Evolutionary conservation across 306 rosid genomes (phyloP).

Genomic region (Quercus gilva): DNA sequence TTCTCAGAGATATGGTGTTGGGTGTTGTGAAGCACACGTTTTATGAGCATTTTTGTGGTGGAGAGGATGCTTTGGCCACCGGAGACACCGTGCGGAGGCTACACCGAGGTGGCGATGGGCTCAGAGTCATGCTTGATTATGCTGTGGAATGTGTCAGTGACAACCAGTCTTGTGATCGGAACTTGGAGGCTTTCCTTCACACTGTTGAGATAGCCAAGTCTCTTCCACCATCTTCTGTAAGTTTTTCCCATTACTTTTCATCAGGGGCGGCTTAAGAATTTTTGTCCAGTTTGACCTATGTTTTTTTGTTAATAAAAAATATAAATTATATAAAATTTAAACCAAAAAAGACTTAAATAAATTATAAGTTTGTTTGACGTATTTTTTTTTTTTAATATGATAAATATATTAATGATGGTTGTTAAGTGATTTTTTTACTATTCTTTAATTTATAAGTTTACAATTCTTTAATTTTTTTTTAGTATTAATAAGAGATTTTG

Average conservation of each 20-base stretch:
- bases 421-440: too few species aligned
- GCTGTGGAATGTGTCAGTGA: slow-evolving; percentile 70
- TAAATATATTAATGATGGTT: too few species aligned
- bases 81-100: slow-evolving; percentile 34
- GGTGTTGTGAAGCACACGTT: slow-evolving; percentile 37
- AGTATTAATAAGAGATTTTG: too few species aligned
- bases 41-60: slow-evolving; percentile 78
- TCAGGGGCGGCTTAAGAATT: too few species aligned
- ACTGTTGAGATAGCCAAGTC: slow-evolving; percentile 58
- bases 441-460: too few species aligned
- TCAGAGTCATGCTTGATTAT: slow-evolving; percentile 79
- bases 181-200: slow-evolving; percentile 49
- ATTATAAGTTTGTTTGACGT: too few species aligned
- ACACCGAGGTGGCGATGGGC: slow-evolving; percentile 53
- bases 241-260: slow-evolving; percentile 2
- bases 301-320: too few species aligned
- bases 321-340: too few species aligned
- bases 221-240: slow-evolving; percentile 76
- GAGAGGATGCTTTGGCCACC: slow-evolving; percentile 56
- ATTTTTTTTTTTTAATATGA: too few species aligned
- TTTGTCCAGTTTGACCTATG: too few species aligned
- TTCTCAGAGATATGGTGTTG: slow-evolving; percentile 12
- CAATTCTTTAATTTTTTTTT: too few species aligned
- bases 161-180: slow-evolving; percentile 60
- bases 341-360: too few species aligned